A percentile compares a stretch with the other conserved stretches of the same genome.
Conservation (phyloP, 1,284 basidiomycete genomes). For the Uromyces viciae-fabae region DNA sequence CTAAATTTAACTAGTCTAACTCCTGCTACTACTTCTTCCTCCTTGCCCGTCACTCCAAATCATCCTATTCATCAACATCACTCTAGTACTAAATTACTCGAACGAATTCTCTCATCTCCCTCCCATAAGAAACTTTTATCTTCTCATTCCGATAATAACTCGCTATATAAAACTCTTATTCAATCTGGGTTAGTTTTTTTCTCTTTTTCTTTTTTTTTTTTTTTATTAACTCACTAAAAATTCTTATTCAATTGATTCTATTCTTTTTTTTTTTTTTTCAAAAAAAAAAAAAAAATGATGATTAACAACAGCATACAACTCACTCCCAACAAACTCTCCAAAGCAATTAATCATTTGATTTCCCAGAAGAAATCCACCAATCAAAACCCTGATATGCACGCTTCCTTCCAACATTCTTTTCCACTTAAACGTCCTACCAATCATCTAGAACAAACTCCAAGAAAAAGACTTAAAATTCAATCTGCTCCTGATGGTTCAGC, state of each 20-base stretch:
- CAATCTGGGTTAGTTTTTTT: neutral
- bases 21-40: too few species aligned
- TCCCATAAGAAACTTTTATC: too few species aligned
- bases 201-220: neutral
- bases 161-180: neutral
- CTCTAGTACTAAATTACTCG: neutral
- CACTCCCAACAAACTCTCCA: slow-evolving; percentile 5
- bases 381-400: neutral
- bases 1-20: too few species aligned
- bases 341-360: neutral
- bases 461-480: slow-evolving; percentile 11
- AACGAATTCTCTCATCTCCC: neutral
- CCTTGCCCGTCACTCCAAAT: neutral
- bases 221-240: neutral
- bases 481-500: slow-evolving; percentile 16
- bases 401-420: neutral
- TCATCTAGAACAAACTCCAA: neutral
- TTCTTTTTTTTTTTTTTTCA: neutral
- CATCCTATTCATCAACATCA: neutral
- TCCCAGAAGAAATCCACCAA: neutral
- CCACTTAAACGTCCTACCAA: neutral
- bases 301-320: neutral
- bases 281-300: neutral
- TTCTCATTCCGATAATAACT: neutral
- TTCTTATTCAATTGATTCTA: neutral